phyloP scores from a whole-genome alignment of 73 alveolate species.

The Paramecium pentaurelia region DNA sequence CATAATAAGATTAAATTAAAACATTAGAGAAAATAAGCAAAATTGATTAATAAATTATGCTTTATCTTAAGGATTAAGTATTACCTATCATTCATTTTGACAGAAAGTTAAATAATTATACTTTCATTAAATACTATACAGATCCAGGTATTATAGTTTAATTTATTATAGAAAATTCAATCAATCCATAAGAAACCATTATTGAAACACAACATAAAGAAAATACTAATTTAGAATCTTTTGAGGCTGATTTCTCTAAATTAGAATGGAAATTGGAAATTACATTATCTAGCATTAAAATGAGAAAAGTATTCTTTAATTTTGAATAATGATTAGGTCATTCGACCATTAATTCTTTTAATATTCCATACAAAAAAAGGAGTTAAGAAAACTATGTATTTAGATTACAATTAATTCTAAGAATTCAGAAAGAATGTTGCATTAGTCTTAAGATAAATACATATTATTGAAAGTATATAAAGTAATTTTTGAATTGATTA shows the following conservation, averaged over 20 bases:
- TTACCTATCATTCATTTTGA: constrained; percentile 41
- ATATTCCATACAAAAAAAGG: constrained; percentile 42
- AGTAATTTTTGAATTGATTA: constrained; percentile 28
- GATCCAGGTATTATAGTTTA: background rate
- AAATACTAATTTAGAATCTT: background rate
- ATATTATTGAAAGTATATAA: constrained; percentile 20
- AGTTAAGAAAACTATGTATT: constrained; percentile 18
- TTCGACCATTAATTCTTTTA: constrained; percentile 32
- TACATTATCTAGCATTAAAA: background rate
- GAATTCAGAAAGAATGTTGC: constrained; percentile 49
- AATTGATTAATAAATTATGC: background rate
- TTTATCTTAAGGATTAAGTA: background rate
- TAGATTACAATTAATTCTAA: background rate
- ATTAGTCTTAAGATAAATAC: background rate
- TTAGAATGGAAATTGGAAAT: constrained; percentile 41
- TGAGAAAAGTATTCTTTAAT: constrained; percentile 10
- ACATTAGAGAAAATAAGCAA: constrained; percentile 13
- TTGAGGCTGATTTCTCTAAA: constrained; percentile 7
- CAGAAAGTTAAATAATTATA: constrained; percentile 23
- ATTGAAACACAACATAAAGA: background rate
- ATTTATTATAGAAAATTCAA: background rate
- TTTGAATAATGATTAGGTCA: background rate
- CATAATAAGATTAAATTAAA: background rate
- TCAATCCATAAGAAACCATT: background rate
- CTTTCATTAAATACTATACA: constrained; percentile 2